phyloP scores from a whole-genome alignment of 176 grass and related monocot species.

The Miscanthus lutarioriparius region DNA sequence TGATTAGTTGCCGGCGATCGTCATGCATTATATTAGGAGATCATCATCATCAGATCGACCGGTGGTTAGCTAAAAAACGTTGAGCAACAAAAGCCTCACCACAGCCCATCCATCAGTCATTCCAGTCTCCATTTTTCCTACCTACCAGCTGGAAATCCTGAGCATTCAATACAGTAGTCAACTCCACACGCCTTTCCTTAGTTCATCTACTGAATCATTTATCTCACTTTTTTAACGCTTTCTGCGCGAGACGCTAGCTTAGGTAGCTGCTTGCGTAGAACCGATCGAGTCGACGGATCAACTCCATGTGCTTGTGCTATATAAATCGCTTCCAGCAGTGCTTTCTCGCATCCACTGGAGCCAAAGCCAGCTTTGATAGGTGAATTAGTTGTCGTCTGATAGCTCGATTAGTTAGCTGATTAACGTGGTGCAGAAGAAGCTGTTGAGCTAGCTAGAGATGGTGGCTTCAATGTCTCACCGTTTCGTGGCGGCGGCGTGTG shows the following conservation, averaged over 20 bases:
- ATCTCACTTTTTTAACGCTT: neutral
- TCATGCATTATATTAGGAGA: constrained; percentile 30
- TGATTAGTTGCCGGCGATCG: constrained; percentile 27
- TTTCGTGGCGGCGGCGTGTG: neutral
- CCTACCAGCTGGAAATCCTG: constrained; percentile 32
- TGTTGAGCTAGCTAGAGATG: neutral
- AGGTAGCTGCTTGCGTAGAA: neutral
- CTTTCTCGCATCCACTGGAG: neutral
- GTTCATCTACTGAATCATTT: neutral
- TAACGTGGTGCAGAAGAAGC: too few species aligned
- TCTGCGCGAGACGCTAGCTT: neutral
- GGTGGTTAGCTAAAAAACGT: constrained; percentile 4
- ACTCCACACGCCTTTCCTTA: neutral
- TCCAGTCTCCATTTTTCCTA: constrained; percentile 29
- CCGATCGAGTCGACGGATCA: constrained; percentile 2
- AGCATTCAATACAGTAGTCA: neutral
- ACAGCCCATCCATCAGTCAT: neutral
- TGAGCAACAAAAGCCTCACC: neutral
- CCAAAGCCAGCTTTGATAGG: neutral
- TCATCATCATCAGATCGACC: neutral
- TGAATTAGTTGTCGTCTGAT: neutral
- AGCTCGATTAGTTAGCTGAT: neutral
- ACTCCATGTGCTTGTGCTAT: constrained; percentile 22
- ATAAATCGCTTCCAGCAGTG: constrained; percentile 15
- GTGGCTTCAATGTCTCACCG: neutral